Base-by-base conservation (phyloP, 805 yeast genomes). In the Pichia nanzhaoensis region DNA sequence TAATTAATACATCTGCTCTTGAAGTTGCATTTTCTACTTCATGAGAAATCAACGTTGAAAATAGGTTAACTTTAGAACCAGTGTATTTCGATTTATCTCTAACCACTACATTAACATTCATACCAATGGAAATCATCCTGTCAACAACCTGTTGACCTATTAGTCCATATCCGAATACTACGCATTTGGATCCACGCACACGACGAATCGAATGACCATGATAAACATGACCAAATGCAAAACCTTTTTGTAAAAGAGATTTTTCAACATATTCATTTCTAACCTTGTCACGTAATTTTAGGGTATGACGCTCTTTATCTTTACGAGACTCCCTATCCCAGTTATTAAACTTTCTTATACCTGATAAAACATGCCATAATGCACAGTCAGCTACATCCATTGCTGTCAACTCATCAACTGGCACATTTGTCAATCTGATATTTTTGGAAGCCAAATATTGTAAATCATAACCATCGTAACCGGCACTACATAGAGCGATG, bases 381-480 rank as follows among this genome's bases (percentile, higher is more conserved):
- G 82, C 91, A 47, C 80, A 64, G 51, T 85, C 95, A 3, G 90
- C 84, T 22, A 85, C 95, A 14, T 84, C 82, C 34, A 70, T 76
- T 1, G 84, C 77, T 32, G 42, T 42, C 8, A 20, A 45, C 0
- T 83, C 78, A 34, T 69, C 65, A 10, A 74, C 65, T 48, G 85
- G 75, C 45, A 79, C 80, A 56, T 85, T 82, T 48, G 84, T 76
- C 48, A 85, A 67, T 7, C 65, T 55, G 22, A 85, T 75, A 13
- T 72, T 73, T 42, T 40, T 41, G 8, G 34, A 44, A 52, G 52
- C 53, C 62, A 76, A 55, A 8, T 53, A 61, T 5, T 48, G 48
- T 3, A 69, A 64, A 57, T 74, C 75, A 45, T 68, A 66, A 13
- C 65, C 68, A 42, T 73, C 75, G 54, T 55, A 65, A 1, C 80